Evolutionary conservation across 2,329 filamentous ascomycete species (phyloP), one percentile per base, ranked within the genome.

Genomic region (Colletotrichum acutatum): DNA sequence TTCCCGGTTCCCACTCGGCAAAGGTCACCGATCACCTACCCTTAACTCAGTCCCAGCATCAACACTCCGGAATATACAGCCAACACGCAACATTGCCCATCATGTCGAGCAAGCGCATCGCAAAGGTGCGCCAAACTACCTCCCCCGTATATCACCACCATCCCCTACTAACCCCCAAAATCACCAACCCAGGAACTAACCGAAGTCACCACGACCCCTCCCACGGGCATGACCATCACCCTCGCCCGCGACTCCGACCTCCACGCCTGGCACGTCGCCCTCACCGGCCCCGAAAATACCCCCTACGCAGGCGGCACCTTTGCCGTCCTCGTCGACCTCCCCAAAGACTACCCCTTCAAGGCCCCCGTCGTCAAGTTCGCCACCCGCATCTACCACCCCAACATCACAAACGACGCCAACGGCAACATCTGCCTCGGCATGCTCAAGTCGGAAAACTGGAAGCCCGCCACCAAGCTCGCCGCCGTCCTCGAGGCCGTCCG

Each of bases 361-460:
- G 91, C 95, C 26, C 95, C 95, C 19, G 86, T 89, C 73, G 88
- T 97, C 77, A 91, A 89, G 80, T 97, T 98, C 88, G 85, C 87
- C 76, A 98, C 95, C 64, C 96, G 95, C 84, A 94, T 98, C 87
- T 98, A 97, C 89, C 95, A 98, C 86, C 95, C 95, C 57, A 98
- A 98, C 84, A 90, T 98, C 72, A 95, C 93, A 80, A 97, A 97
- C 88, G 95, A 97, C 83, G 89, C 90, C 80, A 90, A 91, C 76
- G 95, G 95, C 74, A 92, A 89, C 84, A 94, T 98, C 90, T 98
- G 95, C 84, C 88, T 98, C 57, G 91, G 90, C 73, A 90, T 95
- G 83, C 90, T 98, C 77, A 94, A 95, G 81, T 83, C 92, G 34
- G 95, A 97, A 78, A 92, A 94, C 83, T 98, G 95, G 95, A 98